Evolutionary conservation across 768 basidiomycete genomes (phyloP).

Genomic region (Suillus fuscotomentosus): DNA sequence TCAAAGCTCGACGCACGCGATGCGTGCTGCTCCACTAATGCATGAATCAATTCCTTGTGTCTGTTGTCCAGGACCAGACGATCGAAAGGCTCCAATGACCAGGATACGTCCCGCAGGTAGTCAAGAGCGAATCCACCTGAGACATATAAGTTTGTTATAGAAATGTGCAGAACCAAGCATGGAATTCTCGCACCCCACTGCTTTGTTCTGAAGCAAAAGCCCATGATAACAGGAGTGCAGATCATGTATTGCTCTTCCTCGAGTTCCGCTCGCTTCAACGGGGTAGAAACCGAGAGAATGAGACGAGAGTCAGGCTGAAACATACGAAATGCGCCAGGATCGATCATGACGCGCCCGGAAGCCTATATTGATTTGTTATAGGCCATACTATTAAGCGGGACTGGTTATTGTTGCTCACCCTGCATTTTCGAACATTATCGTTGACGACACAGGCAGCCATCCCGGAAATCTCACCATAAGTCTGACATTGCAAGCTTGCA

Average conservation of each 20-base stretch:
- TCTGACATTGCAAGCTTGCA: neutral
- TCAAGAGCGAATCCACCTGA: neutral
- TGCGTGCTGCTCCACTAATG: neutral
- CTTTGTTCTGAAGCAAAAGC: neutral
- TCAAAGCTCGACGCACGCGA: neutral
- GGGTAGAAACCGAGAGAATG: neutral
- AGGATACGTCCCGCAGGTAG: neutral
- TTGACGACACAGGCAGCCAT: neutral
- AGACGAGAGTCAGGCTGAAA: neutral
- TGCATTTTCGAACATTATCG: neutral
- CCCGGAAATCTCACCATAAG: neutral
- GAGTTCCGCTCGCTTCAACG: neutral
- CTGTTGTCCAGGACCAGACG: neutral
- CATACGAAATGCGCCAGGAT: neutral
- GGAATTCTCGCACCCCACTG: neutral
- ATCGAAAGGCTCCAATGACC: neutral
- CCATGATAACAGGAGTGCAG: neutral
- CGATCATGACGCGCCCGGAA: neutral
- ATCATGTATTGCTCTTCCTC: neutral
- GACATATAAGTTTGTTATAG: neutral
- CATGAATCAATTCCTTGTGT: neutral
- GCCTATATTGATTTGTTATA: neutral
- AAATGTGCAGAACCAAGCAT: neutral
- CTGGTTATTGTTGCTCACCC: neutral
- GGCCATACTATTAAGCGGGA: neutral